Percentiles rank a stretch among this genome's conserved stretches.
Conservation (phyloP, 2,329 filamentous ascomycete genomes). For the Diaporthe sp. region DNA sequence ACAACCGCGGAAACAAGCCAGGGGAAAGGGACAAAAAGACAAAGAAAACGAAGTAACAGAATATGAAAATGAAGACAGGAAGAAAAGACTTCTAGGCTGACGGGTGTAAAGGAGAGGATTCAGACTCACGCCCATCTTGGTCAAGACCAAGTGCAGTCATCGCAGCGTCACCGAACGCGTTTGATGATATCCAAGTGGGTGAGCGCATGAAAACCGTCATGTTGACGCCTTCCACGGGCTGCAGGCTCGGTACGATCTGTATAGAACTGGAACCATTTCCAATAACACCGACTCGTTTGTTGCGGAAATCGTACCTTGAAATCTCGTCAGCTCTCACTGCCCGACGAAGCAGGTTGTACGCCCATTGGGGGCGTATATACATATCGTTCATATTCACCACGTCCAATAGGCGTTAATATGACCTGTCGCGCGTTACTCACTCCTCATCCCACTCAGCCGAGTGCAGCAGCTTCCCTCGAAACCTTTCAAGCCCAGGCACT, state of each 20-base stretch:
- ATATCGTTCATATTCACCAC: too few relatives aligned
- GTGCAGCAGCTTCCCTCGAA: slow-evolving; percentile 56
- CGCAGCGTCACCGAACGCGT: slow-evolving; percentile 55
- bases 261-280: slow-evolving; percentile 64
- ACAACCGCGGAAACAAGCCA: too few relatives aligned
- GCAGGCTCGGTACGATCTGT: slow-evolving; percentile 62
- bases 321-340: slow-evolving; percentile 3
- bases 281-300: slow-evolving; percentile 61
- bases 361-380: not conserved
- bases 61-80: not conserved
- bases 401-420: not conserved
- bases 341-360: too few relatives aligned
- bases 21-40: not conserved
- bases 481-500: slow-evolving; percentile 53
- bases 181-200: slow-evolving; percentile 59
- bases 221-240: slow-evolving; percentile 52
- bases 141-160: slow-evolving; percentile 56
- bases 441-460: slow-evolving; percentile 56
- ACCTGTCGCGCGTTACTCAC: slow-evolving; percentile 38
- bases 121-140: slow-evolving; percentile 50
- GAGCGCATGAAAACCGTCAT: slow-evolving; percentile 60
- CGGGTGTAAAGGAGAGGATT: not conserved
- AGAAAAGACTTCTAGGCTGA: not conserved
- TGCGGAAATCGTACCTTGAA: slow-evolving; percentile 56
- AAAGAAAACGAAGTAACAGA: too few relatives aligned